Evolutionary conservation across 495 filamentous ascomycete genomes (phyloP), one percentile per base, ranked within the genome.

Genomic region (Aspergillus incahuasiensis): DNA sequence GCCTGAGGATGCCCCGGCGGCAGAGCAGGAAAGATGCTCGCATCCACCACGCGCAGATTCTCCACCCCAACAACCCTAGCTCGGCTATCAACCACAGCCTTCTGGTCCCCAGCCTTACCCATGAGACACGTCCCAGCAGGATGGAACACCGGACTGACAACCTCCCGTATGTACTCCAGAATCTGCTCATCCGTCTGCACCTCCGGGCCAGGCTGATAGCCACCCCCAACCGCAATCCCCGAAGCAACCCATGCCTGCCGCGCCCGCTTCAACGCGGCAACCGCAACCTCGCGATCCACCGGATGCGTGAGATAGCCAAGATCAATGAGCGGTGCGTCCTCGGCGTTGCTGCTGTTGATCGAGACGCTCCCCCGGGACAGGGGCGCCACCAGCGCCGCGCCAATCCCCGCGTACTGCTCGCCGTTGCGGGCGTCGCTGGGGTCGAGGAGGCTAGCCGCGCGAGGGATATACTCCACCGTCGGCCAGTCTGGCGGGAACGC

Each of bases 41-140:
- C 79, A 68, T 88, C 85, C 2, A 86, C 81, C 9, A 86, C 79
- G n/a, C 83, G 70, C 58, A 86, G 56, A 0, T 69, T 65, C 1
- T 65, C 60, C 1, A 84, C 79, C 0, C 82, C 80, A 57, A 73
- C 68, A 0, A 85, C 82, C 42, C 69, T 71, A 0, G 72, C 78
- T 5, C 63, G 61, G 18, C 66, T 65, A 60, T 85, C 83, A 3
- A 85, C 66, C 1, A 85, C 83, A 7, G 83, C 81, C 66, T 73
- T 76, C 1, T 19, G 52, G 48, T 86, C 78, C 16, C 51, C 56
- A 0, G 15, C 18, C 30, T 48, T 48, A 0, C 82, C 80, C 81
- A 84, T 84, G 39, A 70, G 71, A 63, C 79, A 77, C 0, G 75
- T 79, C 1, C 69, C 75, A 0, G 73, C 56, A 1, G 78, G 81